Evolutionary conservation across 2,329 filamentous ascomycete species (phyloP), one percentile per base, ranked within the genome.

Genomic region (Penicillium sp.): DNA sequence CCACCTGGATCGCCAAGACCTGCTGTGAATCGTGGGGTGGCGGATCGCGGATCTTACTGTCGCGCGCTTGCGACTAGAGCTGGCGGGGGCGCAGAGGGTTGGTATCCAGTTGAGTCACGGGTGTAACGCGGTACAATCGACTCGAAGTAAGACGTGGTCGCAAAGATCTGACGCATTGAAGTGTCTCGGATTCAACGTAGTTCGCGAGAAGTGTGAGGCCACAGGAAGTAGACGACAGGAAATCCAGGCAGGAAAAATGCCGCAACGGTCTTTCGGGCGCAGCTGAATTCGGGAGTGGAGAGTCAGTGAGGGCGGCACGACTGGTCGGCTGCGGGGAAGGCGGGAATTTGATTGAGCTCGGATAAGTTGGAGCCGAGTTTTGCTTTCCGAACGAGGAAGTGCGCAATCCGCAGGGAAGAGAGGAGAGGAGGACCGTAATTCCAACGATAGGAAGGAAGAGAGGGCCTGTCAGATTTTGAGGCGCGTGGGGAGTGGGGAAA

Each of bases 221-320:
- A 66, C 65, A 62, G 55, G 57, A 55, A 57, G 43, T 55, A 42
- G 38, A 37, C 53, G 30, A 52, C n/a, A 22, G 5, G 30, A 40
- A 28, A 42, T 6, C 8, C 30, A 52, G 26, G 51, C 16, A 28
- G 65, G 60, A 54, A 64, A 69, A 70, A 66, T 68, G 58, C 63
- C 68, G 66, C 66, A 70, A 68, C 57, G 55, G 61, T 65, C 53
- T 19, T 28, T 65, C 55, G 61, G 63, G 59, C 43, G 62, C 55
- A 63, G 61, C 60, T 68, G 65, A 53, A 62, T 61, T 67, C 56
- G 62, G 62, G 61, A 70, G 68, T 68, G 68, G 65, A 70, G 65
- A 66, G 66, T 11, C 25, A 16, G 7, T 28, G 51, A 53, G 25
- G 56, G 59, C 37, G 54, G 52, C 57, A 52, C 7, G 55, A 53